Conservation (phyloP, 1,139 yeast species). For the Tardiomyces digboiensis region DNA sequence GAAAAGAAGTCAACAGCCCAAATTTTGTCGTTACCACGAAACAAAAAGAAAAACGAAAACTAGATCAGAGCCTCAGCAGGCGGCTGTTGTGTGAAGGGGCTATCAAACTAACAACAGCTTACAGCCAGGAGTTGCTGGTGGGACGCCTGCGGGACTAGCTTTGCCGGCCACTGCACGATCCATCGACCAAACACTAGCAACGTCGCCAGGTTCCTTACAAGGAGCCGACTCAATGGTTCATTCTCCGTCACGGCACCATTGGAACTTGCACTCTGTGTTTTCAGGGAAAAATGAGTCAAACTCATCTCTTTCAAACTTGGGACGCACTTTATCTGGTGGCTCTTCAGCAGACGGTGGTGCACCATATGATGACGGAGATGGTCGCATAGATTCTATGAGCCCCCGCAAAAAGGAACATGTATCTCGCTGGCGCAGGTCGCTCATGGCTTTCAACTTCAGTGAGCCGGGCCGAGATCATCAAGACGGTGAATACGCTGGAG, state of each 20-base stretch:
- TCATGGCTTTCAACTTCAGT: slow-evolving; percentile 13
- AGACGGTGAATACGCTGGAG: not conserved
- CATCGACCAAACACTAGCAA: slow-evolving; percentile 16
- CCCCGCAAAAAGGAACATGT: not conserved
- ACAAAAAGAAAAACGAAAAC: too few species aligned
- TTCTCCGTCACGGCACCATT: not conserved
- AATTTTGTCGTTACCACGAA: too few species aligned
- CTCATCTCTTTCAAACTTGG: not conserved
- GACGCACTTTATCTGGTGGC: not conserved
- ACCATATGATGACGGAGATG: not conserved
- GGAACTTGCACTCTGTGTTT: not conserved
- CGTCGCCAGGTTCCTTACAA: slow-evolving; percentile 10
- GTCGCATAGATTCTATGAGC: slow-evolving; percentile 1
- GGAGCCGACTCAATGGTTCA: not conserved
- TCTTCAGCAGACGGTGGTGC: not conserved
- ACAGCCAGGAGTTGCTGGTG: too few species aligned
- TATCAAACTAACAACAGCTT: too few species aligned
- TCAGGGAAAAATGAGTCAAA: not conserved
- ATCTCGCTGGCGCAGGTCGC: slow-evolving; percentile 23
- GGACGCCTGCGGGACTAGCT: too few species aligned
- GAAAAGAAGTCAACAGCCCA: too few species aligned
- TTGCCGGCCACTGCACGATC: slow-evolving; percentile 6
- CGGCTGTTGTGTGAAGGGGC: too few species aligned
- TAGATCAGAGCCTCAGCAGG: not conserved
- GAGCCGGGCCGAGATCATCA: not conserved